Evolutionary conservation across 768 basidiomycete genomes (phyloP).

Genomic region (Chalciporus sphaerocephalus): DNA sequence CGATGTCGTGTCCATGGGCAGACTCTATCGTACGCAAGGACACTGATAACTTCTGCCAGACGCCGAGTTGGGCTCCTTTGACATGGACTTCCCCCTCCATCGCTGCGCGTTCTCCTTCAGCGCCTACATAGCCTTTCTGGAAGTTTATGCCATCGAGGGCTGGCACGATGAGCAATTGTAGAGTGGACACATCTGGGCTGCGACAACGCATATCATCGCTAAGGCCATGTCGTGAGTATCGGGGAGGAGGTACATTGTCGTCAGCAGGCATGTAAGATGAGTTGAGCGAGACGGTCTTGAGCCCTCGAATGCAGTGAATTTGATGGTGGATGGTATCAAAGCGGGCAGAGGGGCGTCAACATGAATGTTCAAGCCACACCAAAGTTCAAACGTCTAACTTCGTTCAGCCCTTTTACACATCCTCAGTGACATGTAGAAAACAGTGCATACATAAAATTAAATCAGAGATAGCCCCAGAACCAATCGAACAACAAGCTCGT

Average conservation of each 20-base stretch:
- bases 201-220: slow-evolving; percentile 18
- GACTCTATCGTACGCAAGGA: slow-evolving; percentile 64
- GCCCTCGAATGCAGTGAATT: neutral
- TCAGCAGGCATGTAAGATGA: slow-evolving; percentile 35
- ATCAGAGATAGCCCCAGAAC: neutral
- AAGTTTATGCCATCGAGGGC: slow-evolving; percentile 67
- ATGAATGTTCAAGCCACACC: neutral
- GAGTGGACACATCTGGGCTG: slow-evolving; percentile 26
- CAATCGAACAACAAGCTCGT: neutral
- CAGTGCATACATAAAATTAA: slow-evolving; percentile 9
- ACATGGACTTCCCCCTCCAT: slow-evolving; percentile 87
- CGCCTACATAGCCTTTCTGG: slow-evolving; percentile 82
- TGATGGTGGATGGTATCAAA: slow-evolving; percentile 1
- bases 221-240: slow-evolving; percentile 50
- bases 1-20: slow-evolving; percentile 57
- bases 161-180: slow-evolving; percentile 75
- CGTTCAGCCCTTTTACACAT: neutral
- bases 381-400: too few relatives aligned
- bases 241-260: slow-evolving; percentile 53
- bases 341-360: slow-evolving; percentile 7
- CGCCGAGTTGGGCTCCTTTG: slow-evolving; percentile 57
- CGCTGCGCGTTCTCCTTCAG: slow-evolving; percentile 75
- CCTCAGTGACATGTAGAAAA: neutral
- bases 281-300: neutral
- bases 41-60: slow-evolving; percentile 73